Base-by-base conservation (phyloP, 176 grass and related monocot genomes). In the Carex littledalei region DNA sequence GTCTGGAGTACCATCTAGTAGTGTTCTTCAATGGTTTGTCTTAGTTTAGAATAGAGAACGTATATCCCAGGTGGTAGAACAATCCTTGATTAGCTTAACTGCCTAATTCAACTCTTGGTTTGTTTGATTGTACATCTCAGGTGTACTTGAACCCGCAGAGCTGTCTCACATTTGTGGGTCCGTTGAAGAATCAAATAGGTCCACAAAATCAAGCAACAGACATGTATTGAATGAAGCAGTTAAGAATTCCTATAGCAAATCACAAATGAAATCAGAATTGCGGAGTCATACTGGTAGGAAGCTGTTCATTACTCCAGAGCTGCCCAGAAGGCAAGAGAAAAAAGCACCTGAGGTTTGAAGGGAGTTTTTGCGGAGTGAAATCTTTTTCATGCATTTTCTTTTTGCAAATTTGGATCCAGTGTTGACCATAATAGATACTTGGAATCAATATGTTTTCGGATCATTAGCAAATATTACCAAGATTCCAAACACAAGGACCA, bases 81-180 rank as follows among this genome's bases (percentile, higher is more conserved):
- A 52, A 29, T 55, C 22, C 20, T 77, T 78, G 20, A 15, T 55
- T 32, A 55, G 22, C 24, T 78, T 56, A 17, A 78, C 24, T 78
- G 52, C 21, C 74, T 14, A 6, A 12, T 84, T 73, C 53, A 76
- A 43, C 49, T 63, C 20, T 54, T 67, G 29, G 17, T 34, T 5
- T 78, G 15, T 57, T 72, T 74, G 20, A 54, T 54, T 71, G 26
- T 81, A 82, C 8, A 88, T 35, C 55, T 12, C 86, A 98, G 91
- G 95, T 88, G 88, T 98, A 74, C 72, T 98, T 76, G 88, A 95
- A 81, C 85, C 92, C 18, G 12, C n/a, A 6, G 95, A 98, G 74
- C 63, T 98, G n/a, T 94, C 91, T 35, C n/a, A 86, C 80, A 91
- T 98, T 67, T 81, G 58, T 86, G 89, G 87, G 56, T 98, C 95